Base-by-base conservation (phyloP, 371 early-diverging fungal genomes). In the Syncephalastrum sp. region DNA sequence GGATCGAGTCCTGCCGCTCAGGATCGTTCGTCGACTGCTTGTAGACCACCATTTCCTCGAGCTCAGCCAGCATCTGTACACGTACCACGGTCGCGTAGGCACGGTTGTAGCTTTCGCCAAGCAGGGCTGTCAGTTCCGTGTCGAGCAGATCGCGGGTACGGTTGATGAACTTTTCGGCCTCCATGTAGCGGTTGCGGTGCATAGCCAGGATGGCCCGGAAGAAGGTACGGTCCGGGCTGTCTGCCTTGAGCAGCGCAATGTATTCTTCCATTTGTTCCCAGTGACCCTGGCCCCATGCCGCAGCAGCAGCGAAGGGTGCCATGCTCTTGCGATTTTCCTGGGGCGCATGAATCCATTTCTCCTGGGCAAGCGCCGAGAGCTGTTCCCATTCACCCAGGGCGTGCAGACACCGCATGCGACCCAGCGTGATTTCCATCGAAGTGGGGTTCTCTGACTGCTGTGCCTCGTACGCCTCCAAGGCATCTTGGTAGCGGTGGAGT, bases 51-150 rank as follows among this genome's bases (percentile, higher is more conserved):
- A 96, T 92, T 68, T 99, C 99, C 68, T 99, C 99, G 46, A 99
- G 72, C 64, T 99, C 99, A 0, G 96, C 91, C 51, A 99, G 82
- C 94, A 96, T 92, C 67, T 99, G 99, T 44, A 95, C 93, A 25
- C 94, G 86, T 4, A 98, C 95, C 0, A 97, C 83, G 1, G 77
- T 78, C 41, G 79, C 79, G 71, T 99, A 99, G 0, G 96, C 94
- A 38, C 98, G 89, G 63, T 87, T 92, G 66, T 97, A 98, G 51
- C 95, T 95, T 72, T 99, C 99, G 15, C 94, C 91, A 42, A 96
- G 82, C 23, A 97, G 70, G 1, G 96, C 93, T 21, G 94, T 90
- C 42, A 94, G 60, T 68, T 95, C 95, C 0, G 91, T 91, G 69
- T 96, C 94, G 49, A 98, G 70, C 60, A 94, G 72, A 61, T 90